A percentile compares a stretch with the other conserved stretches of the same genome.
Evolutionary conservation across 805 yeast species (phyloP).

Genomic region (Metschnikowia continentalis): DNA sequence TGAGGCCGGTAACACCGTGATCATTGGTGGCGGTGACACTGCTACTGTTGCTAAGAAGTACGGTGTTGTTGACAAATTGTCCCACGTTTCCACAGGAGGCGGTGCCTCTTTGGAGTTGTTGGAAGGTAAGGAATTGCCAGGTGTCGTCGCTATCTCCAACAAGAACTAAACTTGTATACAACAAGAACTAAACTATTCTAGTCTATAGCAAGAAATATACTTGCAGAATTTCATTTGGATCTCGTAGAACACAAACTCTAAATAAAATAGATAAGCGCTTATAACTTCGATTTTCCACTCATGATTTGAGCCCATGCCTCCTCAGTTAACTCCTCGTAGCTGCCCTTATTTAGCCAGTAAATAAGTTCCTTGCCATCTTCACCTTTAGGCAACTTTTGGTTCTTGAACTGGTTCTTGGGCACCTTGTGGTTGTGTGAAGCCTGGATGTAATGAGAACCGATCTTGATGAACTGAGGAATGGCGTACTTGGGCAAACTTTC

Average conservation of each 20-base stretch:
- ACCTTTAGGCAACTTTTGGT: slow-evolving; percentile 69
- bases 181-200: slow-evolving; percentile 38
- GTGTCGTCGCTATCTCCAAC: slow-evolving; percentile 88
- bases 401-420: slow-evolving; percentile 61
- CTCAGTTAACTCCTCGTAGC: slow-evolving; percentile 54
- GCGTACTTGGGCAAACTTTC: slow-evolving; percentile 75
- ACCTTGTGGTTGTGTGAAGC: slow-evolving; percentile 82
- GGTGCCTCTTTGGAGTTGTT: slow-evolving; percentile 98
- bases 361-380: slow-evolving; percentile 53
- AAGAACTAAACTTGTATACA: slow-evolving; percentile 39
- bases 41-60: slow-evolving; percentile 98
- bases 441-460: slow-evolving; percentile 51
- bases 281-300: slow-evolving; percentile 39
- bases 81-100: slow-evolving; percentile 99
- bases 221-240: background rate
- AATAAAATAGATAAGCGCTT: background rate
- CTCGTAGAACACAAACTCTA: background rate
- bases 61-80: slow-evolving; percentile 93
- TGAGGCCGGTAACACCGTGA: slow-evolving; percentile 86
- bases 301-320: slow-evolving; percentile 49
- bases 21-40: slow-evolving; percentile 99
- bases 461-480: slow-evolving; percentile 74
- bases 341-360: slow-evolving; percentile 62
- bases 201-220: background rate
- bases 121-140: slow-evolving; percentile 98